Base-by-base conservation (phyloP, 1,139 yeast genomes). In the Yamadazyma diospyri region DNA sequence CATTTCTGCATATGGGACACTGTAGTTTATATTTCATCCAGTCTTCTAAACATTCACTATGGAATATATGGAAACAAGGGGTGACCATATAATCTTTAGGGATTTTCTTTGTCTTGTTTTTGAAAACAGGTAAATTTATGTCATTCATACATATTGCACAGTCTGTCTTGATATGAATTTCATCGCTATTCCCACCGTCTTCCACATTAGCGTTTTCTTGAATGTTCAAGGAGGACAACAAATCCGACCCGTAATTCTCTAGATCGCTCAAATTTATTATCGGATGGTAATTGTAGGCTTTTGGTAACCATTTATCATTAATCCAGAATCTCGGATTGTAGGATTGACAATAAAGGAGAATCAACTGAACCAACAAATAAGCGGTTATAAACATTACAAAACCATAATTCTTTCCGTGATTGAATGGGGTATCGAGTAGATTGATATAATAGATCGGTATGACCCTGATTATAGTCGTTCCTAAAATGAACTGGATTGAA, bases 11-110 rank as follows among this genome's bases (percentile, higher is more conserved):
- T 3, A 88, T 94, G 0, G 97, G 97, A 59, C 97, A 89, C 50
- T 88, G 96, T 33, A 89, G 59, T 48, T 89, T 84, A 49, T 87
- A 83, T 55, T 82, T 76, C 96, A 89, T 87, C 97, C 97, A 89
- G 45, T 75, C 78, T 51, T 86, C 95, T 46, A 89, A 64, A 60
- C 97, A 89, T 23, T 76, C 81, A 1, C 86, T 72, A 51, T 89
- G 97, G 70, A 88, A 89, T 7, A 87, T 78, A 55, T 89, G 97
- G 34, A 78, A 72, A 54, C 97, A 89, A 1, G 97, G 97, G 0
- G 97, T 87, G 2, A 88, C 78, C 97, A 89, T 87, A 49, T 84
- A 87, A 23, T 63, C 59, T 38, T 64, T 62, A 29, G 36, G 39
- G 13, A 41, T 42, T 10, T 40, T 44, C 19, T 43, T 39, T 32